phyloP scores from a whole-genome alignment of 192 early-diverging fungal genomes.

The Diversispora eburnea region DNA sequence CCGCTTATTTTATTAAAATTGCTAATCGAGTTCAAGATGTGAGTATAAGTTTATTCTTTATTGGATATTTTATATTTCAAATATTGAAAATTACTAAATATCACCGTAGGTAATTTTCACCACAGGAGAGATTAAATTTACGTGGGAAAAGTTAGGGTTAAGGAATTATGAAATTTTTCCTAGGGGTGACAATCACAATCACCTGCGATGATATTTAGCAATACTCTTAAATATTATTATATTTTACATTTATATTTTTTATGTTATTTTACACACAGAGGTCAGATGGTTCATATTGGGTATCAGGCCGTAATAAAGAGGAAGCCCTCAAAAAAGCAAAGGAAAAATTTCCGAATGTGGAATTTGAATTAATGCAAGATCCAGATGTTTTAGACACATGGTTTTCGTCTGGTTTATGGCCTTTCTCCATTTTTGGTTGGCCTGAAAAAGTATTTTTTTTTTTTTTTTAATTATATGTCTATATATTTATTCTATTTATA shows the following conservation, averaged over 20 bases:
- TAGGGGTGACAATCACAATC: too few species aligned
- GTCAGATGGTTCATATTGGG: constrained; percentile 75
- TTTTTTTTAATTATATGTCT: neutral
- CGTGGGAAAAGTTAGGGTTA: too few species aligned
- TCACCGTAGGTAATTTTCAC: constrained; percentile 6
- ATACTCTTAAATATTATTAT: too few species aligned
- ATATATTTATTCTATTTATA: neutral
- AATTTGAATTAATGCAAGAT: constrained; percentile 88
- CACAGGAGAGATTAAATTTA: too few species aligned
- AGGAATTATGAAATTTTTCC: too few species aligned
- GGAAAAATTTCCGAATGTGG: constrained; percentile 71
- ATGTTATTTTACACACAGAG: constrained; percentile 28
- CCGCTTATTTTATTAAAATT: constrained; percentile 91
- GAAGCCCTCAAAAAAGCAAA: constrained; percentile 76
- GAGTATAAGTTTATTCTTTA: neutral
- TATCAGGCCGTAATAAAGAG: constrained; percentile 72
- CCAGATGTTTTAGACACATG: constrained; percentile 98
- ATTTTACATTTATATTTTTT: too few species aligned
- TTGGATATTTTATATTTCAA: neutral
- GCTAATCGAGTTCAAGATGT: constrained; percentile 56
- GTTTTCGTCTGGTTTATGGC: constrained; percentile 99
- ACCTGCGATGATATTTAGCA: too few species aligned
- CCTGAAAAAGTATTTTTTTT: constrained; percentile 62
- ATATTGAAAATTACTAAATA: neutral
- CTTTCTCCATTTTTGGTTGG: constrained; percentile 97